A percentile compares a stretch with the other conserved stretches of the same genome.
Conservation (phyloP, 306 rosid species). For the Dalbergia cultrata region DNA sequence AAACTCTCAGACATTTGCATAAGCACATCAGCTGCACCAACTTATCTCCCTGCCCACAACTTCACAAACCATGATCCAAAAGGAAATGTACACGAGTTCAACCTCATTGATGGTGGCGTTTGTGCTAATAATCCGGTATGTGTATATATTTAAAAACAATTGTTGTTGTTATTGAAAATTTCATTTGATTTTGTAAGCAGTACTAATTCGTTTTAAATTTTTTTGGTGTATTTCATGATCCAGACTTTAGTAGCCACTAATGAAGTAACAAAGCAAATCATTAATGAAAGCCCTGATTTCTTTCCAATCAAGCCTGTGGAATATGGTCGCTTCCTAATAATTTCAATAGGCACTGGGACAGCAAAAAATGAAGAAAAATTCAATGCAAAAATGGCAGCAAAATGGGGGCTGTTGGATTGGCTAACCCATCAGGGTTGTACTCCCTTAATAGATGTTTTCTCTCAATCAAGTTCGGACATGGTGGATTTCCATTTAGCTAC, state of each 20-base stretch:
- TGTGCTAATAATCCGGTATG: conserved; percentile 76
- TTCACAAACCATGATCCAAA: conserved; percentile 47
- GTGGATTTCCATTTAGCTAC: conserved; percentile 55
- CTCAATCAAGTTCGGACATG: conserved; percentile 52
- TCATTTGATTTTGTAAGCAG: not conserved
- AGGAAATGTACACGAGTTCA: conserved; percentile 52
- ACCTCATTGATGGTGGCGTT: conserved; percentile 73
- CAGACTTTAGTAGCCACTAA: conserved; percentile 53
- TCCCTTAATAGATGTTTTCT: conserved; percentile 52
- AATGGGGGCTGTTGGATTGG: conserved; percentile 55
- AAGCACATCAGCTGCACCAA: conserved; percentile 67
- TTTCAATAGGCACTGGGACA: conserved; percentile 59
- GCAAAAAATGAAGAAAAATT: conserved; percentile 46
- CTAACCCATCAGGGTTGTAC: conserved; percentile 38
- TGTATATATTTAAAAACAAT: not conserved
- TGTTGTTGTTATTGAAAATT: not conserved
- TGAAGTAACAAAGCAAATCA: conserved; percentile 46
- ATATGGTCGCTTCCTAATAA: conserved; percentile 42
- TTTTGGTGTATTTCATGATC: not conserved
- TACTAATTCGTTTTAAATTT: too few relatives aligned
- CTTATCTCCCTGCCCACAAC: conserved; percentile 59
- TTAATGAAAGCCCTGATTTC: conserved; percentile 40
- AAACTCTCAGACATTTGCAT: conserved; percentile 64
- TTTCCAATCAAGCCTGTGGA: conserved; percentile 51
- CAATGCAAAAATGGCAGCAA: conserved; percentile 44